phyloP scores from a whole-genome alignment of 306 rosid genomes.

The Datisca glomerata region DNA sequence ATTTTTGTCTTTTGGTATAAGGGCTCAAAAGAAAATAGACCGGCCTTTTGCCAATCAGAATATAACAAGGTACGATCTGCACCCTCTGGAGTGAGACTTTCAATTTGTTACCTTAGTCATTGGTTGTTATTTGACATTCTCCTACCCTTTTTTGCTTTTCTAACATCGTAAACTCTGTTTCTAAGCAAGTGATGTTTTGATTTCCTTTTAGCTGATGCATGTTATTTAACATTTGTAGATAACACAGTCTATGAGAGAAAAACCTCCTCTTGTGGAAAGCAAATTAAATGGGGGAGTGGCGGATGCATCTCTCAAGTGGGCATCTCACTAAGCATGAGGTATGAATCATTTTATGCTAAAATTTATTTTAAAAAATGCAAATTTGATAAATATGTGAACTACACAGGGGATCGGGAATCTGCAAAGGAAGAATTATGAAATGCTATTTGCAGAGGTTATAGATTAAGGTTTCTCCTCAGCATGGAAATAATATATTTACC shows the following conservation, averaged over 20 bases:
- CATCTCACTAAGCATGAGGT: conserved; percentile 34
- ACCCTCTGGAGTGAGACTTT: too few species aligned
- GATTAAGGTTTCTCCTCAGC: conserved; percentile 12
- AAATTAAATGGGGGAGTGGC: conserved; percentile 27
- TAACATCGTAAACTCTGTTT: background rate
- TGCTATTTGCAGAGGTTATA: conserved; percentile 13
- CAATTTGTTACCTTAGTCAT: background rate
- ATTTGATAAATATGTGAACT: conserved; percentile 1
- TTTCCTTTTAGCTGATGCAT: background rate
- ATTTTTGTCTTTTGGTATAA: conserved; percentile 35
- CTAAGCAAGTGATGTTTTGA: background rate
- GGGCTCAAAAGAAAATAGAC: conserved; percentile 91
- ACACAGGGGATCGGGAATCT: conserved; percentile 62
- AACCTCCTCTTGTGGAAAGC: conserved; percentile 41
- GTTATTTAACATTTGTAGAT: conserved; percentile 26
- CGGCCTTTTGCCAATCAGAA: conserved; percentile 37
- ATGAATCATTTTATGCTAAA: too few species aligned
- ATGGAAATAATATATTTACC: conserved; percentile 4
- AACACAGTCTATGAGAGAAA: conserved; percentile 28
- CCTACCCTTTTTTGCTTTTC: too few species aligned
- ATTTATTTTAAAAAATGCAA: too few species aligned
- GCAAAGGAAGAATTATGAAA: conserved; percentile 23
- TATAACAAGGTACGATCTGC: conserved; percentile 37
- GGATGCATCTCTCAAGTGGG: conserved; percentile 25
- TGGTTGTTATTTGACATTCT: too few species aligned